Evolutionary conservation across 768 basidiomycete species (phyloP), one percentile per base, ranked within the genome.

Genomic region (Tricholomella constricta): DNA sequence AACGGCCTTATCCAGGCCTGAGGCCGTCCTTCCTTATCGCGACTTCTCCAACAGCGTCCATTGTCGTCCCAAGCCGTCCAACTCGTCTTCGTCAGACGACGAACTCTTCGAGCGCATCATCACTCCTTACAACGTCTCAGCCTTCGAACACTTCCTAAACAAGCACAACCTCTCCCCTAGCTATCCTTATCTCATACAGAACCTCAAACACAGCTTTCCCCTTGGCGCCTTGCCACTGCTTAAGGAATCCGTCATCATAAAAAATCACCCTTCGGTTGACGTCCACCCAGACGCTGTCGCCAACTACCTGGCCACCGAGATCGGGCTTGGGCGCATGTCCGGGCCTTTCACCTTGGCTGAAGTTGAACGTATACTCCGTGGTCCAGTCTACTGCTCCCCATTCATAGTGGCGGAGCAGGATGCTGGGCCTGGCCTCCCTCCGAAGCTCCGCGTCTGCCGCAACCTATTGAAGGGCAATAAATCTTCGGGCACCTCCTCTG

Each of bases 171-270:
- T 25, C 12, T 9, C 19, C 35, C 20, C 3, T 4, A 12, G 0
- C 3, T 65, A 65, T 38, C 61, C 67, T 1, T 17, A 41, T 25
- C 54, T 69, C 0, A 34, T 59, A 2, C 6, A 35, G 1, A 63
- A 65, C 15, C 40, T 68, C 9, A 32, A 11, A 1, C 11, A 52
- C 19, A 62, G 67, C n/a, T 66, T 68, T 38, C 67, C 62, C 6
- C 55, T 69, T 29, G 65, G 65, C 10, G 23, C 57, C 4, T 53
- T 69, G 10, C 68, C 66, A 0, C 0, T 8, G 0, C 56, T 68
- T 4, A 0, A 26, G 1, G 8, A 58, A 6, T 53, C 66, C 1
- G 48, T 61, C 9, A 61, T 67, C 20, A 56, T 66, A 34, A 59
- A 58, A 0, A 69, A 68, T 29, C 59, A 69, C 41, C 37, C 45